phyloP scores from a whole-genome alignment of 1,284 basidiomycete species.

The Malassezia cuniculi region DNA sequence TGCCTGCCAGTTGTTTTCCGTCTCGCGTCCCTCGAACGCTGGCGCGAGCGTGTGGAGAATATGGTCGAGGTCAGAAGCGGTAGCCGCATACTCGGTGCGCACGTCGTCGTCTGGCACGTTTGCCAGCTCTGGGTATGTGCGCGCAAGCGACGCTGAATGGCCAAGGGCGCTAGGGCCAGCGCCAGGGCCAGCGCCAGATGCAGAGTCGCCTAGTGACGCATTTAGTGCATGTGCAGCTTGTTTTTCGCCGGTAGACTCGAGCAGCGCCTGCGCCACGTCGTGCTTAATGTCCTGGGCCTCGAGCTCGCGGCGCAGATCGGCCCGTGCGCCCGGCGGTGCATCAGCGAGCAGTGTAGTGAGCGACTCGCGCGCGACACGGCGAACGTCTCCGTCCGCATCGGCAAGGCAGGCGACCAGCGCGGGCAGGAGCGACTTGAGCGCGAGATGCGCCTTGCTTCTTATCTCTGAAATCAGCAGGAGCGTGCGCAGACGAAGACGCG shows the following conservation, averaged over 20 bases:
- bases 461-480: conserved; percentile 20
- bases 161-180: background rate
- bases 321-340: conserved; percentile 65
- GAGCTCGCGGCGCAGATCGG: conserved; percentile 86
- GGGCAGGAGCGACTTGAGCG: conserved; percentile 68
- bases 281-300: conserved; percentile 58
- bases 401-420: conserved; percentile 70
- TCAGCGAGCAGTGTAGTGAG: conserved; percentile 73
- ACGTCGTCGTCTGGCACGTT: conserved; percentile 22
- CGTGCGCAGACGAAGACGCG: conserved; percentile 5
- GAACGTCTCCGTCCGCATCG: conserved; percentile 77
- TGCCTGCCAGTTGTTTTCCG: conserved; percentile 84
- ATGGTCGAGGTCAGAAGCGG: conserved; percentile 66
- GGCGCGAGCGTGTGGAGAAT: conserved; percentile 69
- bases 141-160: background rate
- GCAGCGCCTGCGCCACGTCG: background rate
- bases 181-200: background rate
- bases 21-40: conserved; percentile 83
- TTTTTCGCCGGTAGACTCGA: conserved; percentile 50
- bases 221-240: conserved; percentile 53
- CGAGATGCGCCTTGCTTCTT: conserved; percentile 49
- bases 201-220: conserved; percentile 41
- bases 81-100: conserved; percentile 57
- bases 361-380: conserved; percentile 67
- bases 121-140: conserved; percentile 11